phyloP scores from a whole-genome alignment of 2,329 filamentous ascomycete genomes.

The Cryphonectria carpinicola region DNA sequence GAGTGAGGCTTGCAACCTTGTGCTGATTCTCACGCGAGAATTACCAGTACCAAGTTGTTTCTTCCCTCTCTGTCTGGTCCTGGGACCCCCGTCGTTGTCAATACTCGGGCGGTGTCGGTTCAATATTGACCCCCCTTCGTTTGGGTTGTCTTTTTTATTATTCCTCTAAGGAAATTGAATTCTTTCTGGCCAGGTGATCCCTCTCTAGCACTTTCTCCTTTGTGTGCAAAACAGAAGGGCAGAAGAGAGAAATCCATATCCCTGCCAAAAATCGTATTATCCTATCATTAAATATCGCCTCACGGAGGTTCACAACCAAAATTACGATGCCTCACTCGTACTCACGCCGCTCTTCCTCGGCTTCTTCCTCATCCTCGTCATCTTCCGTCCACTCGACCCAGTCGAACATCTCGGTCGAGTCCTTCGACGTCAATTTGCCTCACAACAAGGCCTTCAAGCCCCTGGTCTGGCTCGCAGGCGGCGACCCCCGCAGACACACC shows the following conservation, averaged over 20 bases:
- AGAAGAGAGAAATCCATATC: background rate
- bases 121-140: background rate
- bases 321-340: conserved; percentile 22
- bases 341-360: conserved; percentile 26
- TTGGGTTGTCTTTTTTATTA: background rate
- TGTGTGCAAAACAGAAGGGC: background rate
- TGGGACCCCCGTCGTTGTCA: background rate
- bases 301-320: conserved; percentile 4
- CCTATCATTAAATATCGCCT: conserved; percentile 4
- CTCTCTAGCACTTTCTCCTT: background rate
- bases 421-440: conserved; percentile 21
- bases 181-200: background rate
- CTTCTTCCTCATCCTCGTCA: conserved; percentile 19
- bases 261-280: background rate
- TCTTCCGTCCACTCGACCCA: conserved; percentile 16
- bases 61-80: conserved; percentile 8
- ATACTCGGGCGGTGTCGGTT: conserved; percentile 4
- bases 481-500: conserved; percentile 29
- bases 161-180: background rate
- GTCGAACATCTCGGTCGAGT: conserved; percentile 26
- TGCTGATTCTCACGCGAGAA: background rate
- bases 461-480: conserved; percentile 29
- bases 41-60: conserved; percentile 5
- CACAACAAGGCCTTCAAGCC: conserved; percentile 21
- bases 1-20: background rate